Conservation (phyloP, 2,329 filamentous ascomycete species). For the Curvularia hawaiiensis region DNA sequence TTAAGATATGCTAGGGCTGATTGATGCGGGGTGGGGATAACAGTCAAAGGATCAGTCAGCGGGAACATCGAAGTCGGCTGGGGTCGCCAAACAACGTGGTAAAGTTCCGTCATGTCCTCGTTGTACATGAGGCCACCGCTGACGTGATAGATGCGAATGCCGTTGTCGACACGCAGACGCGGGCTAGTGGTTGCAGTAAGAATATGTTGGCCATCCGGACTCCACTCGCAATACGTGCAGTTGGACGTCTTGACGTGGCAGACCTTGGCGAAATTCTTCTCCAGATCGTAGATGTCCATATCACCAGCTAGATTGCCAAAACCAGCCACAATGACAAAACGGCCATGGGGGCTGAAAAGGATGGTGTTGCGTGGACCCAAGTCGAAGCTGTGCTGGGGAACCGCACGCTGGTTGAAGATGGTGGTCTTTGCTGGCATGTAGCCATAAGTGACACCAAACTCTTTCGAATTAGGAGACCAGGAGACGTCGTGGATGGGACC, state of each 20-base stretch:
- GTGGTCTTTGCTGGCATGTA: slow-evolving; percentile 99
- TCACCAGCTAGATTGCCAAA: slow-evolving; percentile 97
- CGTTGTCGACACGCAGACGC: slow-evolving; percentile 93
- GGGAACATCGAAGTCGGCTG: slow-evolving; percentile 66
- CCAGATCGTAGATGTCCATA: slow-evolving; percentile 96
- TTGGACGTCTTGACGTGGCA: slow-evolving; percentile 95
- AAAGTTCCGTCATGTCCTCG: slow-evolving; percentile 92
- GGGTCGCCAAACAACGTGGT: slow-evolving; percentile 86
- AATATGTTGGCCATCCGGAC: slow-evolving; percentile 92
- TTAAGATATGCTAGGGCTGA: slow-evolving; percentile 83
- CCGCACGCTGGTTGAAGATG: slow-evolving; percentile 90
- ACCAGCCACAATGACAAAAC: slow-evolving; percentile 91
- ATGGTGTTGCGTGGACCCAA: slow-evolving; percentile 93
- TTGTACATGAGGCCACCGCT: slow-evolving; percentile 90
- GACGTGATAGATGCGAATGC: slow-evolving; percentile 93
- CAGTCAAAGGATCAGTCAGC: slow-evolving; percentile 72
- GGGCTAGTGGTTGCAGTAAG: slow-evolving; percentile 98
- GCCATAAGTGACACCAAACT: slow-evolving; percentile 97
- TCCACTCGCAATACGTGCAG: slow-evolving; percentile 96
- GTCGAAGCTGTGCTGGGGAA: slow-evolving; percentile 82
- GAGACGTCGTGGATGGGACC: slow-evolving; percentile 96
- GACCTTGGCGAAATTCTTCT: slow-evolving; percentile 91
- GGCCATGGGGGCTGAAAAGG: slow-evolving; percentile 88
- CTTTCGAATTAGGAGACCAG: slow-evolving; percentile 98
- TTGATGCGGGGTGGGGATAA: slow-evolving; percentile 76